These are phyloP conservation scores for Leucaena leucocephala DNA, from an alignment of 306 rosid genomes.

Conservation along the genomic window DNA sequence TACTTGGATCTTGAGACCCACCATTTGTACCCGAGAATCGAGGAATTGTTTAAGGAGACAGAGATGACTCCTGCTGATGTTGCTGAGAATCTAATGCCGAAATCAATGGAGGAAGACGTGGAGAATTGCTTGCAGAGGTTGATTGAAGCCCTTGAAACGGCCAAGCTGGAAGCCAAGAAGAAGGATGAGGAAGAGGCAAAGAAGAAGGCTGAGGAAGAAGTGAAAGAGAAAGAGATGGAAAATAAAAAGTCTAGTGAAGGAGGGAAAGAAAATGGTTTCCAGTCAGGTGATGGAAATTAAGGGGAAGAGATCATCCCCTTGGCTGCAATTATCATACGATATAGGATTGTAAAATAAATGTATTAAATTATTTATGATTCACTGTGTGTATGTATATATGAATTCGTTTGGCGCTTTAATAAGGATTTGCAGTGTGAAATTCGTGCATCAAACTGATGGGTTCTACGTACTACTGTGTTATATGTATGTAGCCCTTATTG, in stretches of 20 bases:
- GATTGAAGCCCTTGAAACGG: constrained; percentile 51
- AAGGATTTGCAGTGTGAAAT: background rate
- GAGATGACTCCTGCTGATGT: constrained; percentile 72
- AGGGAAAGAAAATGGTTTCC: constrained; percentile 1
- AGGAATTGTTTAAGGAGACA: constrained; percentile 42
- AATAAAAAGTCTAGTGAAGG: constrained; percentile 10
- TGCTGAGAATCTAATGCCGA: constrained; percentile 72
- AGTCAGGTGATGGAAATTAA: background rate
- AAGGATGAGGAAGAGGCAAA: constrained; percentile 32
- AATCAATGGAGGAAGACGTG: constrained; percentile 44
- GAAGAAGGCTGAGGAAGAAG: constrained; percentile 20
- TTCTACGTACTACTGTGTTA: background rate
- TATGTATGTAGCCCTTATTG: background rate
- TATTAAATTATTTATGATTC: background rate
- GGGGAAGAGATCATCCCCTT: background rate
- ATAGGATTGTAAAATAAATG: background rate
- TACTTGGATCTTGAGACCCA: constrained; percentile 59
- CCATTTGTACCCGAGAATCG: constrained; percentile 39
- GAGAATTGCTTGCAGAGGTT: constrained; percentile 43
- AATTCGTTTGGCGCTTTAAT: background rate
- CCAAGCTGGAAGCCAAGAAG: constrained; percentile 43
- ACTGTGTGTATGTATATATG: background rate
- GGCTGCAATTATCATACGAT: background rate
- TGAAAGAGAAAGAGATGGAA: background rate
- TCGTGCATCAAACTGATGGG: background rate